Conservation (phyloP, 2,329 filamentous ascomycete genomes). For the Hypoxylon sp. region DNA sequence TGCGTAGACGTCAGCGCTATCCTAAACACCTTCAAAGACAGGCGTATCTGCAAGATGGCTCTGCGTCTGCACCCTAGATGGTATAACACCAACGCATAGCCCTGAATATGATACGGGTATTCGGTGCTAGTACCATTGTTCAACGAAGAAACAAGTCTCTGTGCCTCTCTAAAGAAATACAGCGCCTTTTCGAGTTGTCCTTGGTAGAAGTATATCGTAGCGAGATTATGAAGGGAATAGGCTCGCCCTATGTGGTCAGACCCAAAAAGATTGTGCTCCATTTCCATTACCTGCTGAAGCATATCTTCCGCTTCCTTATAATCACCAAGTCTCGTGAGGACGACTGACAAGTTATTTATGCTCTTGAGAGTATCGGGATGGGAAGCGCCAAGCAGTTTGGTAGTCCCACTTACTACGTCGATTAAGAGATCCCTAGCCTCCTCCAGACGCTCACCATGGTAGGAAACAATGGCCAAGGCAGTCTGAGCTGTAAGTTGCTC, state of each 20-base stretch:
- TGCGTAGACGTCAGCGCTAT: not conserved
- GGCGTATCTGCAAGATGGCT: not conserved
- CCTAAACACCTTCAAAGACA: not conserved
- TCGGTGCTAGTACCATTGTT: not conserved
- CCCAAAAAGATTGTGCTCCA: not conserved
- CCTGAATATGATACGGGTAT: not conserved
- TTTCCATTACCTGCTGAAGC: not conserved
- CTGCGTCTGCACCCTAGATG: not conserved
- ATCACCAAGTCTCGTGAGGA: not conserved
- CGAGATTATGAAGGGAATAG: constrained; percentile 12
- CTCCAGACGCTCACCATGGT: not conserved
- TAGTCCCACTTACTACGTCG: not conserved
- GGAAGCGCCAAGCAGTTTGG: not conserved
- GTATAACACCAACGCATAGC: not conserved
- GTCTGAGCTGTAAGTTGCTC: not conserved
- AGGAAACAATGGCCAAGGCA: not conserved
- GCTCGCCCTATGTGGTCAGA: not conserved
- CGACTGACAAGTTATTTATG: constrained; percentile 1
- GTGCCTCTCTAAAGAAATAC: not conserved
- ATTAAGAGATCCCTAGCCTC: not conserved
- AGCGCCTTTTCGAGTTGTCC: not conserved
- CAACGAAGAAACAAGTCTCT: too few species aligned
- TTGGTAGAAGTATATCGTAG: constrained; percentile 3
- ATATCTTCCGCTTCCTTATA: constrained; percentile 13
- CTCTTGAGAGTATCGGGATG: constrained; percentile 1